These are phyloP conservation scores for Hymenochaete sp. DNA, from an alignment of 1,284 basidiomycete genomes.

Conservation along the genomic window DNA sequence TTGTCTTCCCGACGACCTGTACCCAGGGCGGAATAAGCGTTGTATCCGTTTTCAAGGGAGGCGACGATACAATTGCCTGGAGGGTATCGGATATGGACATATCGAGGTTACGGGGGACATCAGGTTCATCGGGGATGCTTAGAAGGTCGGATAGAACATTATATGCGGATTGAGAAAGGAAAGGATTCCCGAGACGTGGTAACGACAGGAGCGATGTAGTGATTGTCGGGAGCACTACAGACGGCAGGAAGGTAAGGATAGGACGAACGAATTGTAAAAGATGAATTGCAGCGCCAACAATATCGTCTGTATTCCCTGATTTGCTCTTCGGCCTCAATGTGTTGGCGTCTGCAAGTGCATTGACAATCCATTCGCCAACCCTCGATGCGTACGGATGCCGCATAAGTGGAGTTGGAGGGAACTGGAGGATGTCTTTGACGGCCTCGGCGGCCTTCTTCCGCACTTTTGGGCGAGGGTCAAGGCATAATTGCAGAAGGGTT, in stretches of 20 bases:
- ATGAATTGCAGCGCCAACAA: conserved; percentile 73
- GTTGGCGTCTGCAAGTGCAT: conserved; percentile 59
- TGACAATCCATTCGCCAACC: conserved; percentile 73
- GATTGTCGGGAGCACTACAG: conserved; percentile 57
- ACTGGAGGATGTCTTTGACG: conserved; percentile 64
- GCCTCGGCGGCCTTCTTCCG: conserved; percentile 86
- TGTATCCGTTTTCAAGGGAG: conserved; percentile 58
- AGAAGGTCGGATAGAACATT: conserved; percentile 73
- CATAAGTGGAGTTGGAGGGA: conserved; percentile 67
- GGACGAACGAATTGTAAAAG: conserved; percentile 69
- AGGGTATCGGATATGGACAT: conserved; percentile 63
- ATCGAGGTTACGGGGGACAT: conserved; percentile 36
- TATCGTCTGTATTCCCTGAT: conserved; percentile 39
- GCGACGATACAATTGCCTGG: conserved; percentile 63
- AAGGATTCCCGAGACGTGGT: conserved; percentile 76
- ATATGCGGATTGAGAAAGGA: conserved; percentile 78
- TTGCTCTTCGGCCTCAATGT: conserved; percentile 58
- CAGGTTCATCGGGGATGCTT: conserved; percentile 41
- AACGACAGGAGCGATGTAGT: conserved; percentile 66
- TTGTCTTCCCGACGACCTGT: conserved; percentile 57
- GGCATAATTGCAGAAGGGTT: conserved; percentile 70
- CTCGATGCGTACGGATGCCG: conserved; percentile 81
- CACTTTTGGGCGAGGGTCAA: conserved; percentile 91
- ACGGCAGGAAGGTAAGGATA: conserved; percentile 52
- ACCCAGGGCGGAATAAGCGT: conserved; percentile 67